Evolutionary conservation across 164 flowering plant species (phyloP), one percentile per base, ranked within the genome.

Genomic region (Vitis rupestris): DNA sequence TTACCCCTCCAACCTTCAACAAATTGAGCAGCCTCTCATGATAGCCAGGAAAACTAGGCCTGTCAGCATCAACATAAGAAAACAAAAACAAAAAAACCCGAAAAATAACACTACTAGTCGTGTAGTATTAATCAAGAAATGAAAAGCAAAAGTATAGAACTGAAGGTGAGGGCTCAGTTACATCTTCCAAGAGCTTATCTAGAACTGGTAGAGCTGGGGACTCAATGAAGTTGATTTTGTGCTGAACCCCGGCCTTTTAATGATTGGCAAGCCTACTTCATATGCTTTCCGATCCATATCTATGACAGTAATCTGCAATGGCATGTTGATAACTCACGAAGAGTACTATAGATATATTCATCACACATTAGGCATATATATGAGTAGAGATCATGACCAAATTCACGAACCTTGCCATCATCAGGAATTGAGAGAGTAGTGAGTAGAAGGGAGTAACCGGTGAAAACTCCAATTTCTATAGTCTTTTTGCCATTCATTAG

Each of bases 381-480:
- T 23, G 27, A 23, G 27, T 23, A 23, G 27, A 23, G 27, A 23
- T 1, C 27, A 23, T 23, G 27, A 13, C 7, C 13, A 11, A 82
- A 23, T 23, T 23, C 27, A 23, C 27, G n/a, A 47, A 82, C 88
- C 69, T 70, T 64, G 53, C 82, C 87, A 58, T 88, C 86, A 2
- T 68, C 66, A 29, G 88, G 86, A 14, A 87, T 50, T 0, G 90
- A 84, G 55, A 87, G 82, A 16, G 88, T 86, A 11, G 88, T 84
- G 9, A 79, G 31, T 7, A 85, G 82, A 55, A 87, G 84, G 64
- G 91, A 85, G 56, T 83, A 87, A 15, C 88, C 88, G 3, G 87
- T 87, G 15, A 83, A 86, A 15, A 86, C 87, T 4, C 88, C 87
- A 16, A 86, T 63, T 59, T 86, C 90, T n/a, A 86, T 6, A 1